phyloP scores from a whole-genome alignment of 2,329 filamentous ascomycete genomes.

The Diaporthe sp. region DNA sequence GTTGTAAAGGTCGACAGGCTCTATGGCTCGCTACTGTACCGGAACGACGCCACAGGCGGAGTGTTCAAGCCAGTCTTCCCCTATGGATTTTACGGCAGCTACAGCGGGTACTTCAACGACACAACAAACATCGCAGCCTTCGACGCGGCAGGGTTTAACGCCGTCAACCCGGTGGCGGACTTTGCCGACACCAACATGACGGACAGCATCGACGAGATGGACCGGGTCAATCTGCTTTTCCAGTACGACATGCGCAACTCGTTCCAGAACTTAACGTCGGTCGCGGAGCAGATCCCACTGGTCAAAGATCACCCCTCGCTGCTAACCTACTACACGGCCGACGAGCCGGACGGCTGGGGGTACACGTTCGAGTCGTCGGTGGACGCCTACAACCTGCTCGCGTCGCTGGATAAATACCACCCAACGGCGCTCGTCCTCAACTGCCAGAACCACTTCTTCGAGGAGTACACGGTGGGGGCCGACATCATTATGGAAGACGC shows the following conservation, averaged over 20 bases:
- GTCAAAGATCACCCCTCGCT: conserved; percentile 57
- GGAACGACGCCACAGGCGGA: conserved; percentile 52
- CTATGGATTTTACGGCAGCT: conserved; percentile 60
- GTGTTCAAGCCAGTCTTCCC: conserved; percentile 58
- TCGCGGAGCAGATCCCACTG: conserved; percentile 55
- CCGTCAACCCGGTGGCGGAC: conserved; percentile 59
- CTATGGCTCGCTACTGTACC: conserved; percentile 58
- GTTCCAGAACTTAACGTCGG: conserved; percentile 60
- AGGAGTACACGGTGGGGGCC: conserved; percentile 65
- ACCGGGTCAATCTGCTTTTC: conserved; percentile 54
- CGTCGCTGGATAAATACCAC: conserved; percentile 71
- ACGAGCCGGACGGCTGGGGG: conserved; percentile 69
- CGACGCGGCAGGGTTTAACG: conserved; percentile 57
- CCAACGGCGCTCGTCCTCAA: conserved; percentile 72
- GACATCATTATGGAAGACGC: conserved; percentile 73
- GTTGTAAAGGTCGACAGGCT: conserved; percentile 62
- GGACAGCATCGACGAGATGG: conserved; percentile 55
- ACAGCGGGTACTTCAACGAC: conserved; percentile 60
- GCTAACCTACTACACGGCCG: conserved; percentile 61
- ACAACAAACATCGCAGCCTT: conserved; percentile 53
- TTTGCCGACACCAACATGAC: conserved; percentile 54
- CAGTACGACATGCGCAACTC: conserved; percentile 61
- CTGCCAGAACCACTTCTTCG: conserved; percentile 74
- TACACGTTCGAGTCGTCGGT: conserved; percentile 65
- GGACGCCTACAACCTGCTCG: conserved; percentile 60